phyloP scores from a whole-genome alignment of 108 stramenopile genomes.

The Nannochloropsis salina region DNA sequence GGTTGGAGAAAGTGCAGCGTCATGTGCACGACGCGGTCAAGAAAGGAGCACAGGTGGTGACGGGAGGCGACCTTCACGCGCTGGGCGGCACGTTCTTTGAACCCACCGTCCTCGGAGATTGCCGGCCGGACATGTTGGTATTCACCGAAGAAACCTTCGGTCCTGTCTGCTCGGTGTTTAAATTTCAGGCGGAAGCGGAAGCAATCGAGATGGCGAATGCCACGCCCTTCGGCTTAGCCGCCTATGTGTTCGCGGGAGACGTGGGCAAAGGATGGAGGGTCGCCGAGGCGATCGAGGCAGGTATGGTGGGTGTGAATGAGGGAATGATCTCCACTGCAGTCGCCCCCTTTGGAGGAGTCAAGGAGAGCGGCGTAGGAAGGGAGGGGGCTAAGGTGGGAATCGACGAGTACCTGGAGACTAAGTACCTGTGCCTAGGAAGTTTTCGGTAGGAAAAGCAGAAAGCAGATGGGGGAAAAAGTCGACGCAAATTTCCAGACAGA shows the following conservation, averaged over 20 bases:
- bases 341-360: slow-evolving; percentile 52
- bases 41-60: slow-evolving; percentile 34
- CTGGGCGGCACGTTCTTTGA: slow-evolving; percentile 25
- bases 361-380: slow-evolving; percentile 50
- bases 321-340: slow-evolving; percentile 64
- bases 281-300: slow-evolving; percentile 25
- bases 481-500: not conserved
- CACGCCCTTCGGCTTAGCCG: slow-evolving; percentile 48
- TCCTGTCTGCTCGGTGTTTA: slow-evolving; percentile 32
- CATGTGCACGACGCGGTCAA: slow-evolving; percentile 37
- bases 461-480: not conserved
- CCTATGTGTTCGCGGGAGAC: slow-evolving; percentile 43
- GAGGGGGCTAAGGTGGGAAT: slow-evolving; percentile 47
- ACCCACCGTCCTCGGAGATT: slow-evolving; percentile 37
- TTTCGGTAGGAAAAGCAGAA: not conserved
- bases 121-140: slow-evolving; percentile 38
- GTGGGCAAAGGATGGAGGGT: slow-evolving; percentile 24
- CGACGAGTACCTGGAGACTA: slow-evolving; percentile 54
- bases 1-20: slow-evolving; percentile 28
- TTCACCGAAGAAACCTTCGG: slow-evolving; percentile 53
- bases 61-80: slow-evolving; percentile 18
- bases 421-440: slow-evolving; percentile 51
- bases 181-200: slow-evolving; percentile 50
- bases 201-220: slow-evolving; percentile 44
- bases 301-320: slow-evolving; percentile 82